Conservation (phyloP, 2,329 filamentous ascomycete species). For the Lasiodiplodia theobromae region DNA sequence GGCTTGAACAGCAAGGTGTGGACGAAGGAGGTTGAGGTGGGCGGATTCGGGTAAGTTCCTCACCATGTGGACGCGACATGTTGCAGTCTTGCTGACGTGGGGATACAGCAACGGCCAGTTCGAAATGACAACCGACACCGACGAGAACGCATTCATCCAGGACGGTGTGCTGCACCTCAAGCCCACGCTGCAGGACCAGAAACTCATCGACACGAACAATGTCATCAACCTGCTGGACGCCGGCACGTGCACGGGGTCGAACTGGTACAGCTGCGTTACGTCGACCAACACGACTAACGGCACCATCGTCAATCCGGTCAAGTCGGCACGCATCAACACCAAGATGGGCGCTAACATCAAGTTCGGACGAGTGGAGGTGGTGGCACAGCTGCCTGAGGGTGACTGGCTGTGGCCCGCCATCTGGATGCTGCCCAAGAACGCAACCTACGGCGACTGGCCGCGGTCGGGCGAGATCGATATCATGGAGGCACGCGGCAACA, state of each 20-base stretch:
- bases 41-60: constrained; percentile 73
- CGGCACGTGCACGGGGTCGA: constrained; percentile 71
- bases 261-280: constrained; percentile 69
- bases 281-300: constrained; percentile 79
- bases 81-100: constrained; percentile 31
- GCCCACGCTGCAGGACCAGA: constrained; percentile 71
- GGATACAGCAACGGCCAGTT: constrained; percentile 76
- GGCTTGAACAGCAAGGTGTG: constrained; percentile 69
- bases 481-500: constrained; percentile 81
- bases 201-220: constrained; percentile 70
- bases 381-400: constrained; percentile 75
- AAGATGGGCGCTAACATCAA: constrained; percentile 74
- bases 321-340: constrained; percentile 80
- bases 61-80: too few species aligned
- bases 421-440: constrained; percentile 81
- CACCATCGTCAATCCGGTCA: constrained; percentile 78
- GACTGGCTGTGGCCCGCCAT: constrained; percentile 95
- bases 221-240: constrained; percentile 72
- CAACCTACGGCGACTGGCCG: constrained; percentile 80
- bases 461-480: constrained; percentile 85
- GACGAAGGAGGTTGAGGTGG: constrained; percentile 77
- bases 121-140: constrained; percentile 73
- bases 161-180: constrained; percentile 75
- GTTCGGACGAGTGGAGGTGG: constrained; percentile 83
- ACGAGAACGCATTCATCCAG: constrained; percentile 78